phyloP scores from a whole-genome alignment of 177 flowering plant genomes.

The Vitis hybrid region DNA sequence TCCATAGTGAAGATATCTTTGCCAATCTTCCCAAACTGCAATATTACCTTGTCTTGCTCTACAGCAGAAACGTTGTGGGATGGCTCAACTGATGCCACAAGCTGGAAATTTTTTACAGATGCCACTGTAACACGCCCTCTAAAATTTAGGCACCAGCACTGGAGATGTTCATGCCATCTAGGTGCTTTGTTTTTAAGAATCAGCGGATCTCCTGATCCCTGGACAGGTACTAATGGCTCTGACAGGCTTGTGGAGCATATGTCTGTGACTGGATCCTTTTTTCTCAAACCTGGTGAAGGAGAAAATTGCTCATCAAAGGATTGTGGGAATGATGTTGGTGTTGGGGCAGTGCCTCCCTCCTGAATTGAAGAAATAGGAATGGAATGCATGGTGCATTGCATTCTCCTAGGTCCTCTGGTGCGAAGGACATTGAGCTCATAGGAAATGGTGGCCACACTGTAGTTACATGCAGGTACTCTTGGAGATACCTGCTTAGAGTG shows the following conservation, averaged over 20 bases:
- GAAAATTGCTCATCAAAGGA: slow-evolving; percentile 24
- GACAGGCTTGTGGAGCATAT: slow-evolving; percentile 22
- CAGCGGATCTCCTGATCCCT: slow-evolving; percentile 27
- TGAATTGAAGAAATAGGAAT: slow-evolving; percentile 46
- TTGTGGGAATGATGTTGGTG: slow-evolving; percentile 29
- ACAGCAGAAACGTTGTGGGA: slow-evolving; percentile 33
- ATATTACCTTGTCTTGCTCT: slow-evolving; percentile 51
- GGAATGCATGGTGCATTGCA: slow-evolving; percentile 48
- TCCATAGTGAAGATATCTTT: slow-evolving; percentile 76
- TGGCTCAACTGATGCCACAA: slow-evolving; percentile 44
- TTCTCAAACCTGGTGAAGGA: slow-evolving; percentile 8
- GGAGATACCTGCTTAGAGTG: slow-evolving; percentile 42
- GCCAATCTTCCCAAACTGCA: slow-evolving; percentile 67
- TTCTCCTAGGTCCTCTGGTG: slow-evolving; percentile 55
- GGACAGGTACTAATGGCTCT: slow-evolving; percentile 15
- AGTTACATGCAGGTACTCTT: slow-evolving; percentile 37
- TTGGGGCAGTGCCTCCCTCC: slow-evolving; percentile 46
- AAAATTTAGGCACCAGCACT: slow-evolving; percentile 60
- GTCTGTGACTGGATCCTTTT: slow-evolving; percentile 21
- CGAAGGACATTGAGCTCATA: slow-evolving; percentile 58
- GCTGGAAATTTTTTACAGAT: slow-evolving; percentile 60
- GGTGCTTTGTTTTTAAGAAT: slow-evolving; percentile 52
- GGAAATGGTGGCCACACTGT: slow-evolving; percentile 33
- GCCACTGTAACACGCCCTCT: slow-evolving; percentile 61
- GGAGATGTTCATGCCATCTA: slow-evolving; percentile 59